Base-by-base conservation (phyloP, 2,329 filamentous ascomycete genomes). In the Endoconidiophora polonica region DNA sequence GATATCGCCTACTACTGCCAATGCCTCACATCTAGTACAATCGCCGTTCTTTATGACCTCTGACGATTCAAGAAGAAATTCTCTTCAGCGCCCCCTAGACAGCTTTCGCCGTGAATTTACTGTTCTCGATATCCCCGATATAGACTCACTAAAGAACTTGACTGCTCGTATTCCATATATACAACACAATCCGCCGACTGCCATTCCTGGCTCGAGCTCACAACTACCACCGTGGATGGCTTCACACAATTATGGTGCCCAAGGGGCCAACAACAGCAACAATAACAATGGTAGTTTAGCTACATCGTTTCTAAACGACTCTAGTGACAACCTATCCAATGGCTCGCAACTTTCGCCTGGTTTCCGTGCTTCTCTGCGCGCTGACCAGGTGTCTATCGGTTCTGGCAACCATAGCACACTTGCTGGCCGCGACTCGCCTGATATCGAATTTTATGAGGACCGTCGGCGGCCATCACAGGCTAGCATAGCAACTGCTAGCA, bases 401-500 rank as follows among this genome's bases (percentile, higher is more conserved):
- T 53, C 51, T 24, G 51, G 51, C 2, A 69, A 71, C 2, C 45
- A 46, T 6, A 52, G 39, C 36, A 43, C 23, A n/a, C 26, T 54
- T 26, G 46, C 42, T 23, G 47, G 52, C 33, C 76, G 72, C 57
- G 81, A 84, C 47, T 76, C 76, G 3, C 71, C 76, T 6, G 79
- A 82, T 48, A 64, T 68, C 40, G 66, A 74, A 42, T 80, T 74
- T 58, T 77, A 74, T 59, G 68, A 68, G 54, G 44, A 48, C n/a
- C 68, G 70, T 53, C 73, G 91, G 55, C 76, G 90, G 46, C 90
- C 90, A 2, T 96, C 91, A 3, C 75, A 86, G 46, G 87, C 87
- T 38, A 95, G 88, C 64, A 79, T 88, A 55, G 87, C 83, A 12
- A 94, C 73, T 3, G 77, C 85, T 52, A 91, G 88, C 64, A 94